These are phyloP conservation scores for Pelargonium exstipulatum DNA, from an alignment of 441 rosid genomes.

Conservation along the genomic window DNA sequence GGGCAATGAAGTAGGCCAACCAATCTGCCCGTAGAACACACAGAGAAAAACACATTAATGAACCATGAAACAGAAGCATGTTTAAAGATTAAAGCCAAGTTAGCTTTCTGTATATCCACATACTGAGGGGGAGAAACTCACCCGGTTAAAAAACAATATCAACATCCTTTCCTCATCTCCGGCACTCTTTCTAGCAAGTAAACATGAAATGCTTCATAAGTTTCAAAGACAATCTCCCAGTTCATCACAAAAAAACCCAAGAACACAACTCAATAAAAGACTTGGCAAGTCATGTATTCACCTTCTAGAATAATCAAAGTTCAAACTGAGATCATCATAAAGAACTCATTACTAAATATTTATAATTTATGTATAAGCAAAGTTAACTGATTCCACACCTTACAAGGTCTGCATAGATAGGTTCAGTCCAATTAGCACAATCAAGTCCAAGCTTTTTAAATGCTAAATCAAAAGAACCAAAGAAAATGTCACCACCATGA, in stretches of 20 bases:
- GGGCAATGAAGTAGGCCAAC: conserved; percentile 93
- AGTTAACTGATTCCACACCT: conserved; percentile 35
- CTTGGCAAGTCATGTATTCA: neutral
- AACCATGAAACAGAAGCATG: conserved; percentile 6
- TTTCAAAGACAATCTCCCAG: neutral
- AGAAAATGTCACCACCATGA: too few relatives aligned
- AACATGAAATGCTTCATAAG: conserved; percentile 19
- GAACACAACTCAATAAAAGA: neutral
- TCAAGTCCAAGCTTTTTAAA: conserved; percentile 90
- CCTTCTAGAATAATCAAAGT: neutral
- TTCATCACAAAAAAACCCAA: neutral
- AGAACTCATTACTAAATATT: neutral
- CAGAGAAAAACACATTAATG: conserved; percentile 18
- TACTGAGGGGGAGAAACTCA: conserved; percentile 25
- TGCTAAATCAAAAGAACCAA: too few relatives aligned
- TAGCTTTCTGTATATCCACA: conserved; percentile 12
- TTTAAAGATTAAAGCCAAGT: neutral
- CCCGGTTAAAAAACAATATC: conserved; percentile 68
- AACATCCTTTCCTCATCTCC: conserved; percentile 90
- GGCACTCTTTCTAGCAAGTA: conserved; percentile 56
- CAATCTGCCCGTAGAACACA: conserved; percentile 51
- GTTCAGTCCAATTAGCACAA: conserved; percentile 89
- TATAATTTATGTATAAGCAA: neutral
- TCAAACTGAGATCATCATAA: neutral
- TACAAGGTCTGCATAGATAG: conserved; percentile 65